A percentile compares a stretch with the other conserved stretches of the same genome.
These are phyloP conservation scores for Phyllosticta citrichinensis DNA, from an alignment of 2,329 filamentous ascomycete genomes.

Conservation along the genomic window DNA sequence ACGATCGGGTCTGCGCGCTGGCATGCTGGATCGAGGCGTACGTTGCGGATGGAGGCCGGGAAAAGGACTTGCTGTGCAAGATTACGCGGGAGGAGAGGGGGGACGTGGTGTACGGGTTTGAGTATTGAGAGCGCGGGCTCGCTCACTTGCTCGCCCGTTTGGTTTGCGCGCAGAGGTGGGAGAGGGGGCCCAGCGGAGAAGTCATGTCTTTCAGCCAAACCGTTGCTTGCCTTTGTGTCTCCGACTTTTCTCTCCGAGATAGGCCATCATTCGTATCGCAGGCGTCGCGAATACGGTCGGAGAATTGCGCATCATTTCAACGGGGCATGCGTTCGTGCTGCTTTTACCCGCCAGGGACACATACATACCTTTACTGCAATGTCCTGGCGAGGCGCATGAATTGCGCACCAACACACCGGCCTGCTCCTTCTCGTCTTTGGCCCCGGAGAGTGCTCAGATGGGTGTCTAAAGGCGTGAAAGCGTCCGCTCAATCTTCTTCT, in stretches of 20 bases:
- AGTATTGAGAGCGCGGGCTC: background rate
- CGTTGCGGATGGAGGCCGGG: background rate
- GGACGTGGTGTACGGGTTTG: background rate
- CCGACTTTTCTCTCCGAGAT: background rate
- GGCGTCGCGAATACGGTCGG: background rate
- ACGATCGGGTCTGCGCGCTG: background rate
- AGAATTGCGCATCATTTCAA: background rate
- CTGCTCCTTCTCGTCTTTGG: too few species aligned
- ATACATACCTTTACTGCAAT: too few species aligned
- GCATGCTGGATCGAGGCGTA: background rate
- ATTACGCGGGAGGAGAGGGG: constrained; percentile 1
- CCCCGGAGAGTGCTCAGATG: background rate
- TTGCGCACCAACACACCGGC: too few species aligned
- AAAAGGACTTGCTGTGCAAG: background rate
- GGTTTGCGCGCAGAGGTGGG: too few species aligned
- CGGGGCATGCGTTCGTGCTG: too few species aligned
- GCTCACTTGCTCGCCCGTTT: background rate
- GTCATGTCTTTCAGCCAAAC: background rate
- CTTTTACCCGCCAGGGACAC: too few species aligned
- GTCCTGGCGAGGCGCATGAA: too few species aligned
- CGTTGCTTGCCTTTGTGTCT: background rate
- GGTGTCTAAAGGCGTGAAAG: background rate
- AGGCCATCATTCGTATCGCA: background rate
- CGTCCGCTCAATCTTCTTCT: background rate
- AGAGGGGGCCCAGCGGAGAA: background rate